phyloP scores from a whole-genome alignment of 345 rosid species.

The Gossypium longicalyx region DNA sequence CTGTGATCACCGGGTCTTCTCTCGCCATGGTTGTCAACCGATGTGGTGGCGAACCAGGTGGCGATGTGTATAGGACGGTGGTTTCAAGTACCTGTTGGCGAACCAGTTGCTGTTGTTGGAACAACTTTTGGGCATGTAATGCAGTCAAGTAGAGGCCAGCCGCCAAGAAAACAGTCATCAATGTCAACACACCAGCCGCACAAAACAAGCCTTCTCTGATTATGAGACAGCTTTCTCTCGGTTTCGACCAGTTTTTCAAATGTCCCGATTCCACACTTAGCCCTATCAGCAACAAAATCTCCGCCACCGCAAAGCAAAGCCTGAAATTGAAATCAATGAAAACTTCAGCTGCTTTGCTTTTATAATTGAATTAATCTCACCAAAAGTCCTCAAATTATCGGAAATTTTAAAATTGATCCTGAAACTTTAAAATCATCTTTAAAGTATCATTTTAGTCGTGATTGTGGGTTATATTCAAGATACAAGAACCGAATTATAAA shows the following conservation, averaged over 20 bases:
- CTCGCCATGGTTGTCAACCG: constrained; percentile 43
- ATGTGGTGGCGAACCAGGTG: constrained; percentile 47
- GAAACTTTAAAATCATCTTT: too few species aligned
- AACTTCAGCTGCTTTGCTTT: background rate
- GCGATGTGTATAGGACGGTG: constrained; percentile 56
- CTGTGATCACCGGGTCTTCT: constrained; percentile 52
- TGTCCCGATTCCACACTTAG: constrained; percentile 91
- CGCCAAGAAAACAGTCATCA: constrained; percentile 62
- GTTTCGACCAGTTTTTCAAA: constrained; percentile 68
- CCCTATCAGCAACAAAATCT: constrained; percentile 67
- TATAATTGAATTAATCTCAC: background rate
- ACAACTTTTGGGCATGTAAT: constrained; percentile 55
- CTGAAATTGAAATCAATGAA: constrained; percentile 22
- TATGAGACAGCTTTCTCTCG: constrained; percentile 58
- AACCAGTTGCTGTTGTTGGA: constrained; percentile 42
- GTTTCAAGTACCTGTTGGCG: constrained; percentile 52
- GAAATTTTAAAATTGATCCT: background rate
- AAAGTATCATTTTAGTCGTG: too few species aligned
- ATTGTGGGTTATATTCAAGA: too few species aligned
- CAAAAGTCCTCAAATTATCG: background rate
- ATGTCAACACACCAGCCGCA: constrained; percentile 66
- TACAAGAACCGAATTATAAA: too few species aligned
- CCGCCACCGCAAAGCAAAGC: constrained; percentile 73
- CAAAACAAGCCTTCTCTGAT: constrained; percentile 72
- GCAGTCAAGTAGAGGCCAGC: constrained; percentile 70